Evolutionary conservation across 495 filamentous ascomycete species (phyloP).

Genomic region (Elasticomyces elasticus): DNA sequence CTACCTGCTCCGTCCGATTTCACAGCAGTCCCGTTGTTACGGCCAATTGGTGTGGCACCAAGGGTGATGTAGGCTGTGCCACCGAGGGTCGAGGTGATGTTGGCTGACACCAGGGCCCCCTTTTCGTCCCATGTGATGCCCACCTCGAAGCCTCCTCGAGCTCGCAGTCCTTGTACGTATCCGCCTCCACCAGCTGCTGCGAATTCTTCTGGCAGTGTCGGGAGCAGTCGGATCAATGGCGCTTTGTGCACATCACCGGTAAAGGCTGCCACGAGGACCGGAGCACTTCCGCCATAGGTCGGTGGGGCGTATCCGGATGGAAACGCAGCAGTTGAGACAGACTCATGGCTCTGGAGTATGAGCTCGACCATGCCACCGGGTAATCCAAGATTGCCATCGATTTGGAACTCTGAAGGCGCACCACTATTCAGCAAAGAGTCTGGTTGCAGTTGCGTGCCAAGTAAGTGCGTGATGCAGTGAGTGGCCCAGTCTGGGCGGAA

Average conservation of each 20-base stretch:
- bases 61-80: slow-evolving; percentile 1
- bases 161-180: not conserved
- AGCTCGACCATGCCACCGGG: slow-evolving; percentile 5
- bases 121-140: not conserved
- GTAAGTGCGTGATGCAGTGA: not conserved
- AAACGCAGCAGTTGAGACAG: not conserved
- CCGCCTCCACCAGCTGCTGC: not conserved
- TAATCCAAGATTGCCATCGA: slow-evolving; percentile 3
- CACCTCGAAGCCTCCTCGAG: slow-evolving; percentile 1
- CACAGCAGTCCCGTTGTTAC: not conserved
- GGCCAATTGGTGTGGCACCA: not conserved
- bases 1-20: not conserved
- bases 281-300: not conserved
- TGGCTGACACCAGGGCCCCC: not conserved
- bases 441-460: slow-evolving; percentile 2
- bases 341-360: slow-evolving; percentile 3
- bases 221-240: not conserved
- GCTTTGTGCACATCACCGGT: not conserved
- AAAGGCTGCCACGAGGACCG: not conserved
- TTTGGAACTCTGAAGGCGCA: slow-evolving; percentile 6
- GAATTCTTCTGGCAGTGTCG: not conserved
- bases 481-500: not conserved
- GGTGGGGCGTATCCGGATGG: not conserved
- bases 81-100: not conserved
- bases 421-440: slow-evolving; percentile 9